Percentiles rank a stretch among this genome's conserved stretches.
Evolutionary conservation across 768 basidiomycete genomes (phyloP).

Genomic region (Hypholoma fasciculare): DNA sequence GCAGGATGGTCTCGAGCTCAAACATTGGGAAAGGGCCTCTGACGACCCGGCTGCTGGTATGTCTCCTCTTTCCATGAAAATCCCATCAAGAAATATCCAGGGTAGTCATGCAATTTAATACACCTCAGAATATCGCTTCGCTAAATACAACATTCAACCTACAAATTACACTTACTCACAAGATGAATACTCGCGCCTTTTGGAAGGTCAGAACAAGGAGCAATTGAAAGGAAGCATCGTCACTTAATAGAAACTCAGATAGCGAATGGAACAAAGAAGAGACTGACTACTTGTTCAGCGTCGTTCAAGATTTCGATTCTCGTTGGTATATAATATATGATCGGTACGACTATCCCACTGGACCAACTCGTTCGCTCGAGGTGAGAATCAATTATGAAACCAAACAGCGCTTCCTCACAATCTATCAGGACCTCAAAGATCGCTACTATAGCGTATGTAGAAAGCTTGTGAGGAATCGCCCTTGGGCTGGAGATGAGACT

Average conservation of each 20-base stretch:
- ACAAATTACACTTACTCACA: conserved; percentile 72
- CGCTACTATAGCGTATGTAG: conserved; percentile 92
- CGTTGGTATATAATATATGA: conserved; percentile 91
- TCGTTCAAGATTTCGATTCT: conserved; percentile 80
- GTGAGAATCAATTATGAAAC: conserved; percentile 35
- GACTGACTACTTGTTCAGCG: conserved; percentile 86
- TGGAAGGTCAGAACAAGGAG: conserved; percentile 54
- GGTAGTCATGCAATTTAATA: background rate
- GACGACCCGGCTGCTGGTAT: conserved; percentile 56
- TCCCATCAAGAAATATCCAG: background rate
- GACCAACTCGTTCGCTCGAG: conserved; percentile 63
- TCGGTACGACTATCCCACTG: conserved; percentile 77
- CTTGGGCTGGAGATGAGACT: conserved; percentile 82
- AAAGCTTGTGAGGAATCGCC: conserved; percentile 79
- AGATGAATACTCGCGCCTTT: conserved; percentile 82
- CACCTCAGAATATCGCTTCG: conserved; percentile 71
- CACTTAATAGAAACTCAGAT: conserved; percentile 42
- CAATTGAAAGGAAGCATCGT: background rate
- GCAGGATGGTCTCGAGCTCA: conserved; percentile 63
- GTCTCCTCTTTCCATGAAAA: conserved; percentile 12
- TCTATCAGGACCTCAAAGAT: conserved; percentile 82
- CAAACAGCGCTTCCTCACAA: background rate
- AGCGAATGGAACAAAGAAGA: conserved; percentile 90
- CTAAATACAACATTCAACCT: conserved; percentile 76
- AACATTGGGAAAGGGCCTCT: conserved; percentile 80